Conservation (phyloP, 768 basidiomycete species). For the Suillus brevipes region DNA sequence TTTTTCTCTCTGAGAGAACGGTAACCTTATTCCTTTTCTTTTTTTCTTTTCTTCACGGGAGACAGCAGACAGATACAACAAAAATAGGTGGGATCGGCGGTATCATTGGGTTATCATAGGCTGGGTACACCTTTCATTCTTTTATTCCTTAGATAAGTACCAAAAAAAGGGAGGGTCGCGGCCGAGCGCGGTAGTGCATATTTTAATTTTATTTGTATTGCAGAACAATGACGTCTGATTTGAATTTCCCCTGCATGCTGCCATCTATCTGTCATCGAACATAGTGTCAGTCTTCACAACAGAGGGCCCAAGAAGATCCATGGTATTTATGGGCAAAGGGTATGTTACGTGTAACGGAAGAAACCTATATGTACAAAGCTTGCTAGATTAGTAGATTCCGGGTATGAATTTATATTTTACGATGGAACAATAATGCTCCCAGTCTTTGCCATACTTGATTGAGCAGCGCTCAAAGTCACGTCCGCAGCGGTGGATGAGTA, state of each 20-base stretch:
- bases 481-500: slow-evolving; percentile 86
- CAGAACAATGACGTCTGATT: neutral
- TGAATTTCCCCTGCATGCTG: neutral
- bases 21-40: neutral
- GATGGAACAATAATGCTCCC: slow-evolving; percentile 84
- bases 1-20: neutral
- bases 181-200: neutral
- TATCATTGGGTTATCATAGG: neutral
- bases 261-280: neutral
- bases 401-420: slow-evolving; percentile 94
- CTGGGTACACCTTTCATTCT: neutral
- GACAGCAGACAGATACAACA: neutral
- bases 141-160: slow-evolving; percentile 2
- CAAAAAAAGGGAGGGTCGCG: slow-evolving; percentile 1
- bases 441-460: slow-evolving; percentile 92
- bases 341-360: neutral
- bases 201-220: neutral
- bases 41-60: neutral
- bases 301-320: neutral
- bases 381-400: slow-evolving; percentile 62
- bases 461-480: slow-evolving; percentile 96
- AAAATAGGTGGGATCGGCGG: neutral
- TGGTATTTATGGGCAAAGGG: neutral
- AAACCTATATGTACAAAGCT: neutral
- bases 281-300: neutral